phyloP scores from a whole-genome alignment of 129 eudicot genomes.

The Centella asiatica region DNA sequence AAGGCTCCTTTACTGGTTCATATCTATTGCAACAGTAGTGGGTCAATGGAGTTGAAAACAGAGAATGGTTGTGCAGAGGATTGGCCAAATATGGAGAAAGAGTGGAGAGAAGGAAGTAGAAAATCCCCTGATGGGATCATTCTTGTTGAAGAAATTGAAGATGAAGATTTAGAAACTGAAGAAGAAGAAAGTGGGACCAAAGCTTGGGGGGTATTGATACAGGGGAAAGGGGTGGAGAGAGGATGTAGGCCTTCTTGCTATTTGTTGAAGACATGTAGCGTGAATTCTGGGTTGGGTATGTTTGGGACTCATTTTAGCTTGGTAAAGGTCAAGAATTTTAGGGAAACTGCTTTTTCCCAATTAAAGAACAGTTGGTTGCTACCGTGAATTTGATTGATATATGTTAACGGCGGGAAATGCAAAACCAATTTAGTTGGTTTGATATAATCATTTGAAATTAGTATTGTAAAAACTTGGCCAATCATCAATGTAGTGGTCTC shows the following conservation, averaged over 20 bases:
- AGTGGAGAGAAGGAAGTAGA: constrained; percentile 6
- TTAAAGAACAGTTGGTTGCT: constrained; percentile 34
- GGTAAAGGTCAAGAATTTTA: constrained; percentile 28
- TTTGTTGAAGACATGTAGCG: constrained; percentile 42
- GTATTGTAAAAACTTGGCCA: no score
- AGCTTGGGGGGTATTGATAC: constrained; percentile 40
- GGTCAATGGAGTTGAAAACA: not conserved
- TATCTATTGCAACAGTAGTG: not conserved
- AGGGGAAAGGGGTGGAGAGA: constrained; percentile 28
- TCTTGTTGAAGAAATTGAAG: constrained; percentile 8
- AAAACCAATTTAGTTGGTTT: no score
- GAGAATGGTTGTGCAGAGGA: not conserved
- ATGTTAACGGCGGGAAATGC: no score
- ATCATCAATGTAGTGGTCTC: no score
- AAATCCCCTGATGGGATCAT: constrained; percentile 12
- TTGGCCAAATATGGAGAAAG: not conserved
- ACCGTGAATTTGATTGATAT: not conserved
- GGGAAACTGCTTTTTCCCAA: constrained; percentile 33
- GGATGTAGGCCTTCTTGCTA: constrained; percentile 36
- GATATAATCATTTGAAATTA: no score
- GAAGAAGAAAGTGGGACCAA: constrained; percentile 22
- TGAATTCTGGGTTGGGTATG: constrained; percentile 29
- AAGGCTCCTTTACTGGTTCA: constrained; percentile 9
- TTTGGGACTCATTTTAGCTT: constrained; percentile 46
- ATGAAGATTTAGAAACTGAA: not conserved